Evolutionary conservation across 2,329 filamentous ascomycete species (phyloP).

Genomic region (Botrytis fabae): DNA sequence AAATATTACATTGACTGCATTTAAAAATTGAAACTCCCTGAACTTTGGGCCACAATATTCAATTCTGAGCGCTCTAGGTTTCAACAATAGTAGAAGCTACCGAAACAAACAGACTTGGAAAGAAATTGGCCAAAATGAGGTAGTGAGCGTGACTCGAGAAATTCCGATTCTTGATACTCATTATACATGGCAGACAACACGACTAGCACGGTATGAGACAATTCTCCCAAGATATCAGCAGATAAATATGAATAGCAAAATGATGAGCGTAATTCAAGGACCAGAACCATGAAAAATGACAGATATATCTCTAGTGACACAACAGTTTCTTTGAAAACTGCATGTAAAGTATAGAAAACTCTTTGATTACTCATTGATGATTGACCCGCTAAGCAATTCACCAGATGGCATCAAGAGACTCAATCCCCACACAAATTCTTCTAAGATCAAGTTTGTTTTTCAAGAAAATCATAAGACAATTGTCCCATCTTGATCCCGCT

Average conservation of each 20-base stretch:
- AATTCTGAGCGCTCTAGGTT: neutral
- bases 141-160: rapidly evolving
- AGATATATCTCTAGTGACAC: no score
- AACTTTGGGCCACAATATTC: neutral
- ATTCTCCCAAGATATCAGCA: neutral
- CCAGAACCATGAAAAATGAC: neutral
- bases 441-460: neutral
- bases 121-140: neutral
- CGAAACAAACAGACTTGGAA: rapidly evolving
- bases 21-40: neutral
- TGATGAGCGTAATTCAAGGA: rapidly evolving
- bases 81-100: neutral
- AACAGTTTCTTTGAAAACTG: neutral
- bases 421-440: neutral
- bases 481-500: rapidly evolving
- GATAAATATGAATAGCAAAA: rapidly evolving
- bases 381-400: neutral
- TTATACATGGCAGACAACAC: neutral
- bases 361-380: neutral
- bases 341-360: neutral
- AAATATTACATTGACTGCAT: neutral
- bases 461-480: neutral
- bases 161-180: neutral
- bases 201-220: neutral
- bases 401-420: neutral